Percentiles rank a stretch among this genome's conserved stretches.
These are phyloP conservation scores for Penicillium fuscoglaucum DNA, from an alignment of 2,329 filamentous ascomycete genomes.

Conservation along the genomic window DNA sequence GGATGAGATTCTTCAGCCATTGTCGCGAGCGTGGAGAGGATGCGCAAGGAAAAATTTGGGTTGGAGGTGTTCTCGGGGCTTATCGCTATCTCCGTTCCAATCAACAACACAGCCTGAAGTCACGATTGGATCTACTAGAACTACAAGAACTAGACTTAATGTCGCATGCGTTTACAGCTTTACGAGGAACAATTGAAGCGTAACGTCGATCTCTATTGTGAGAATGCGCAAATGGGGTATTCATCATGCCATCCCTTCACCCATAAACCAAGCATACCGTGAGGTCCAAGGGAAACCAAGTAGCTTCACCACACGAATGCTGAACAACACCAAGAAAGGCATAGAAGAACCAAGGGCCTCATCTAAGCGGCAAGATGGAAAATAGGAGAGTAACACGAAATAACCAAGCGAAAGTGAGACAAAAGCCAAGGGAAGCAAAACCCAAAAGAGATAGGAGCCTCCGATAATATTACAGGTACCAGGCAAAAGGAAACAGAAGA, in stretches of 20 bases:
- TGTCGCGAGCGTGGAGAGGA: slow-evolving; percentile 8
- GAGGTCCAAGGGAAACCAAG: slow-evolving; percentile 3
- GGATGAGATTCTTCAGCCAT: slow-evolving; percentile 48
- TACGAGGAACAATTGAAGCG: background rate
- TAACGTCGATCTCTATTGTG: slow-evolving; percentile 23
- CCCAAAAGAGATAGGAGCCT: slow-evolving; percentile 5
- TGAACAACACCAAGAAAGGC: slow-evolving; percentile 12
- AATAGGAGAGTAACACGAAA: slow-evolving; percentile 5
- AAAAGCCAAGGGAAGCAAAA: slow-evolving; percentile 9
- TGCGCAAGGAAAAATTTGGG: slow-evolving; percentile 18
- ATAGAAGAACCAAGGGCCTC: slow-evolving; percentile 12
- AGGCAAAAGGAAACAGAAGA: slow-evolving; percentile 16
- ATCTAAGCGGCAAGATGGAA: slow-evolving; percentile 11
- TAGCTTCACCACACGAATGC: slow-evolving; percentile 8
- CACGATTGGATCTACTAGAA: background rate
- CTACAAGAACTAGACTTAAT: background rate
- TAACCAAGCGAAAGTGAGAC: slow-evolving; percentile 17
- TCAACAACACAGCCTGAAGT: background rate
- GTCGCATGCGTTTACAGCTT: background rate
- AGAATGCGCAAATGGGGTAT: slow-evolving; percentile 26
- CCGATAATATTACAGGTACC: slow-evolving; percentile 40
- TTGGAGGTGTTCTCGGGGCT: slow-evolving; percentile 8
- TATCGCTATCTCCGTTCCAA: slow-evolving; percentile 14
- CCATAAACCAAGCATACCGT: slow-evolving; percentile 8
- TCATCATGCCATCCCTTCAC: slow-evolving; percentile 17